phyloP scores from a whole-genome alignment of 2,329 filamentous ascomycete species.

The Fusarium oxysporum region DNA sequence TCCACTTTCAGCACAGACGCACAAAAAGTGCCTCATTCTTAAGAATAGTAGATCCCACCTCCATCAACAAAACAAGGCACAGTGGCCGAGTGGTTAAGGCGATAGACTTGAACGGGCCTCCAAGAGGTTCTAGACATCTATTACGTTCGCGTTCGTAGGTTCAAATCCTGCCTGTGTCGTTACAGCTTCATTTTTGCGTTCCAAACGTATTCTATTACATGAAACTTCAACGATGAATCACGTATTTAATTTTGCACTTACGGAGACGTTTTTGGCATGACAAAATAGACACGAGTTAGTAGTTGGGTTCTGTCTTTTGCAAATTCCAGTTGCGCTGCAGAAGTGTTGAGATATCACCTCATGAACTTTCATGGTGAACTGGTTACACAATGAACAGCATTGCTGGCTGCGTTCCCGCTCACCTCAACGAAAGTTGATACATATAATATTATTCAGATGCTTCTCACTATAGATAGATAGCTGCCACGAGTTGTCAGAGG shows the following conservation, averaged over 20 bases:
- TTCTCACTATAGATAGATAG: neutral
- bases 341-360: neutral
- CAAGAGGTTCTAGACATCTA: neutral
- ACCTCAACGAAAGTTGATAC: neutral
- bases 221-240: neutral
- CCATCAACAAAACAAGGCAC: neutral
- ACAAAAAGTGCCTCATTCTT: fast-evolving
- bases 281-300: neutral
- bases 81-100: constrained; percentile 28
- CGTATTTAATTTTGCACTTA: neutral
- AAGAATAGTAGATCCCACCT: fast-evolving
- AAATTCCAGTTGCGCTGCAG: neutral
- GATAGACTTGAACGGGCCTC: constrained; percentile 10
- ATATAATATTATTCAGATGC: neutral
- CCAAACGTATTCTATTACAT: neutral
- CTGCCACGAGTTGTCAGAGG: neutral
- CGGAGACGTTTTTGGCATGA: neutral
- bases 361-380: neutral
- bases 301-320: neutral
- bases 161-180: constrained; percentile 10
- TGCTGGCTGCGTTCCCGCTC: neutral
- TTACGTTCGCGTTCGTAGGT: constrained; percentile 18
- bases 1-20: neutral
- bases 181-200: neutral
- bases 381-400: neutral